Evolutionary conservation across 2,329 filamentous ascomycete genomes (phyloP).

Genomic region (Fusarium sp.): DNA sequence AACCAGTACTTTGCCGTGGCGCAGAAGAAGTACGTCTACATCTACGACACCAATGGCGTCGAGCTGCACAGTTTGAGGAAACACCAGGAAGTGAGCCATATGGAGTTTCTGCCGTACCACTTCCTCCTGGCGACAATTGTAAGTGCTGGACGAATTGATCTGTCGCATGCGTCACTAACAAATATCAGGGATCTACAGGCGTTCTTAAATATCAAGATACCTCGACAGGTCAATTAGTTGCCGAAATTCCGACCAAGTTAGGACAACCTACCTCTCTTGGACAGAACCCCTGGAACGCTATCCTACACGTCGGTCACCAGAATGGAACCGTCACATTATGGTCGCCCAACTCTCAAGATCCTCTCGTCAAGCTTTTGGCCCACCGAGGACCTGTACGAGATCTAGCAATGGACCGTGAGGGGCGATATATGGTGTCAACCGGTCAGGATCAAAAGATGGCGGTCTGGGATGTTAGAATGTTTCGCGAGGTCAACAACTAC

Average conservation of each 20-base stretch:
- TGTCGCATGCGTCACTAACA: conserved; percentile 20
- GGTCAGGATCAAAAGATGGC: conserved; percentile 92
- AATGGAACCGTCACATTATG: conserved; percentile 95
- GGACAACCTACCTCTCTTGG: conserved; percentile 85
- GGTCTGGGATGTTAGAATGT: conserved; percentile 96
- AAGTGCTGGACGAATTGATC: conserved; percentile 50
- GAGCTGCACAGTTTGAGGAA: conserved; percentile 93
- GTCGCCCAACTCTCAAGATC: conserved; percentile 90
- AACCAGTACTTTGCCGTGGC: conserved; percentile 95
- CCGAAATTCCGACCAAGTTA: conserved; percentile 85
- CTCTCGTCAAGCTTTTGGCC: conserved; percentile 90
- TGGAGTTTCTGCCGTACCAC: conserved; percentile 97
- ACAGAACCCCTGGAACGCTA: conserved; percentile 93
- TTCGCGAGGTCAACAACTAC: conserved; percentile 92
- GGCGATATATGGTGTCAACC: conserved; percentile 94
- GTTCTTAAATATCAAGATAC: conserved; percentile 95
- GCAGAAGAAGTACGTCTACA: conserved; percentile 96
- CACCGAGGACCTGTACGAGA: conserved; percentile 91
- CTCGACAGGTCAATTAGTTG: conserved; percentile 89
- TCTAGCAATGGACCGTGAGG: conserved; percentile 87
- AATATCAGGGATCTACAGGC: conserved; percentile 76
- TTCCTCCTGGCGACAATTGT: conserved; percentile 90
- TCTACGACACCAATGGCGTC: conserved; percentile 91
- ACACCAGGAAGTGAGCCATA: conserved; percentile 89
- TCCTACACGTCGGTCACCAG: conserved; percentile 92